Conservation (phyloP, 1,139 yeast genomes). For the Eremothecium cymbalariae region DNA sequence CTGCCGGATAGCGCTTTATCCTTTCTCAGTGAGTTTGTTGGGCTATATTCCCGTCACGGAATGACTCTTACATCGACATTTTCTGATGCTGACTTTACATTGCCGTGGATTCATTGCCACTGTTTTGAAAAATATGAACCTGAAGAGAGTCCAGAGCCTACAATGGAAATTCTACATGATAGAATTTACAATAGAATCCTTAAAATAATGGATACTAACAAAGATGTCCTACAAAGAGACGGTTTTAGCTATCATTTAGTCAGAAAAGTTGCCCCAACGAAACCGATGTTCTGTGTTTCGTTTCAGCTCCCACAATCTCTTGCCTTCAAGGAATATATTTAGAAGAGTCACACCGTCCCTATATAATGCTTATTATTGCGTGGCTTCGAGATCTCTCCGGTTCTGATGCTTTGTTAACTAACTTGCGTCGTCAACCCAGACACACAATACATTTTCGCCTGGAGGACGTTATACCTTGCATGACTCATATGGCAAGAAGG, state of each 20-base stretch:
- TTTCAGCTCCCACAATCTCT: conserved; percentile 71
- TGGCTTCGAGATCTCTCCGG: too few species aligned
- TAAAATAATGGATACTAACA: conserved; percentile 38
- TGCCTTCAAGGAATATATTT: conserved; percentile 48
- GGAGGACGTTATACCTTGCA: too few species aligned
- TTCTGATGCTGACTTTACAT: conserved; percentile 36
- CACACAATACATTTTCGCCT: too few species aligned
- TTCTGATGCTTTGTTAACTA: too few species aligned
- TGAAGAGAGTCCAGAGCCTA: conserved; percentile 57
- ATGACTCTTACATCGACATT: conserved; percentile 1
- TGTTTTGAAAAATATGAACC: conserved; percentile 84
- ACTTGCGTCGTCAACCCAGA: too few species aligned
- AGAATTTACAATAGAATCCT: conserved; percentile 57
- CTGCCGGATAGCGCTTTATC: conserved; percentile 87
- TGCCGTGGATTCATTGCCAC: conserved; percentile 80
- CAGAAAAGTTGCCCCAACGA: conserved; percentile 91
- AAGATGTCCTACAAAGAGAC: conserved; percentile 40
- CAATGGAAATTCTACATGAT: conserved; percentile 51
- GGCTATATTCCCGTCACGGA: conserved; percentile 42
- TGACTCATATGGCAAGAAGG: too few species aligned
- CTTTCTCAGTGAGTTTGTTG: conserved; percentile 70
- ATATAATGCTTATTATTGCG: too few species aligned
- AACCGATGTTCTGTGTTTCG: conserved; percentile 88
- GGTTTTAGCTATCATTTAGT: conserved; percentile 66
- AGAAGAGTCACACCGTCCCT: too few species aligned